Conservation (phyloP, 2,329 filamentous ascomycete species). For the Aureobasidium musti region DNA sequence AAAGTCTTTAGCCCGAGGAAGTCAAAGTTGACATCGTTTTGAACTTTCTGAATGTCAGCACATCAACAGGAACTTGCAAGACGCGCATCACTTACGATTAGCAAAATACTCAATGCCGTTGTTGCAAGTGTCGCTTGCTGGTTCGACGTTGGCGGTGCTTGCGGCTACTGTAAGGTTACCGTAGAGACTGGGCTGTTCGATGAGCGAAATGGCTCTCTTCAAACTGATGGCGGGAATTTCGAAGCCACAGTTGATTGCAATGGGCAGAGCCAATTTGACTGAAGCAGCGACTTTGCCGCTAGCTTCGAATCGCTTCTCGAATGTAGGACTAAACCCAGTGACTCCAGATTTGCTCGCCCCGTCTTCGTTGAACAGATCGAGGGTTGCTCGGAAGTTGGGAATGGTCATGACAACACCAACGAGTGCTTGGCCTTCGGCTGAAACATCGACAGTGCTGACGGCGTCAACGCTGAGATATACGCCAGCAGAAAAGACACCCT, state of each 20-base stretch:
- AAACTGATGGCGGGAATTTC: conserved; percentile 15
- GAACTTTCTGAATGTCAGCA: not conserved
- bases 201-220: conserved; percentile 8
- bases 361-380: conserved; percentile 4
- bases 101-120: conserved; percentile 24
- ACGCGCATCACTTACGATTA: not conserved
- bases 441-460: not conserved
- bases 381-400: conserved; percentile 18
- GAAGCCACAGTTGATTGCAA: conserved; percentile 17
- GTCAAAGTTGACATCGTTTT: conserved; percentile 24
- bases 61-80: not conserved
- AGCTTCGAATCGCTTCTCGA: conserved; percentile 21
- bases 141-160: conserved; percentile 1
- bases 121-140: conserved; percentile 23
- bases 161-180: conserved; percentile 15
- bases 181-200: conserved; percentile 23
- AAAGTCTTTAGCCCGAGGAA: conserved; percentile 21
- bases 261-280: conserved; percentile 1
- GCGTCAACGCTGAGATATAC: conserved; percentile 18
- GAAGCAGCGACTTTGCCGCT: conserved; percentile 8
- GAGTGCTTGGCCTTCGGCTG: conserved; percentile 2
- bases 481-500: conserved; percentile 5
- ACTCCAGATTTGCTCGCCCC: not conserved
- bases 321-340: not conserved
- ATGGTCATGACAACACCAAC: conserved; percentile 26